Percentiles rank a stretch among this genome's conserved stretches.
Evolutionary conservation across 371 early-diverging fungal genomes (phyloP).

Genomic region (Mortierella sp.): DNA sequence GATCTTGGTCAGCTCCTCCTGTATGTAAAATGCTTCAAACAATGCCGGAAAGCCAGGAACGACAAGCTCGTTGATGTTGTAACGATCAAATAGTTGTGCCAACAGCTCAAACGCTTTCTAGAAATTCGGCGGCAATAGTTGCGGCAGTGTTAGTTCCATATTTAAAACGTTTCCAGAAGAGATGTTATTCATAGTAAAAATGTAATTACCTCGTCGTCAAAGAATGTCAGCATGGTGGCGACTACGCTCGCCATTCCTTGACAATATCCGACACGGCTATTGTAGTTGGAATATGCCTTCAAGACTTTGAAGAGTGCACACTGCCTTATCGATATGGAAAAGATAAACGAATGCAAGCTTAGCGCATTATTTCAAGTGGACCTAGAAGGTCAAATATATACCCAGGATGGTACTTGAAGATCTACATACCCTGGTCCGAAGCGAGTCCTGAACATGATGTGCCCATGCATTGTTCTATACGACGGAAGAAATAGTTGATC

Average conservation of each 20-base stretch:
- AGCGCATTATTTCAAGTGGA: neutral
- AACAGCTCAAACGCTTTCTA: slow-evolving; percentile 71
- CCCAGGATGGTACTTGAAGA: neutral
- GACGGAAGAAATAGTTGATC: slow-evolving; percentile 29
- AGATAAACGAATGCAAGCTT: neutral
- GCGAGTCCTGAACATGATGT: slow-evolving; percentile 77
- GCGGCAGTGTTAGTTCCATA: neutral
- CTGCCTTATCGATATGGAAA: slow-evolving; percentile 59
- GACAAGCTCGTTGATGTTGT: slow-evolving; percentile 68
- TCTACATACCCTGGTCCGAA: slow-evolving; percentile 72
- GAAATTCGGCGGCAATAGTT: neutral
- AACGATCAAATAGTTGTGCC: slow-evolving; percentile 68
- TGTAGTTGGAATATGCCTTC: slow-evolving; percentile 90
- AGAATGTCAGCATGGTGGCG: slow-evolving; percentile 90
- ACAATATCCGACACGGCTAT: slow-evolving; percentile 93
- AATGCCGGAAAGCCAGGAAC: slow-evolving; percentile 75
- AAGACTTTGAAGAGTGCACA: slow-evolving; percentile 85
- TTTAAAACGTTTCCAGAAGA: neutral
- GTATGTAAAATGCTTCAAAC: slow-evolving; percentile 75
- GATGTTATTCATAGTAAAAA: neutral
- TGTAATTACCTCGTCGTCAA: slow-evolving; percentile 86
- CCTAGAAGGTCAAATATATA: neutral
- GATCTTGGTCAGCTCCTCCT: slow-evolving; percentile 66
- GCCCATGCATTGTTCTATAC: slow-evolving; percentile 71
- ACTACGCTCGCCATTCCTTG: slow-evolving; percentile 96